A percentile compares a stretch with the other conserved stretches of the same genome.
phyloP scores from a whole-genome alignment of 768 basidiomycete species.

The Lactarius sp. region DNA sequence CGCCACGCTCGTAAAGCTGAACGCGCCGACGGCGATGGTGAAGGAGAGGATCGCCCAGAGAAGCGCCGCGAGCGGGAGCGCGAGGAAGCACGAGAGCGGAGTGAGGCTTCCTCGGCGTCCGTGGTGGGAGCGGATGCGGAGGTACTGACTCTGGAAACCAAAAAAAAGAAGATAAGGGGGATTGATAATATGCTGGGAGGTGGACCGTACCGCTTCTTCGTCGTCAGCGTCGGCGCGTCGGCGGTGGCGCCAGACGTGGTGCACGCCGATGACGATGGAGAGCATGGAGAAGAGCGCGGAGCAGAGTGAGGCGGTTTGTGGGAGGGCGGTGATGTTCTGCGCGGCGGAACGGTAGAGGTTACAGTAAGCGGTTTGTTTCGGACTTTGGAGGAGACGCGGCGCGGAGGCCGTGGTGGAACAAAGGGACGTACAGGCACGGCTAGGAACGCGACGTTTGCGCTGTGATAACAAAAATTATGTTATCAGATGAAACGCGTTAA shows the following conservation, averaged over 20 bases:
- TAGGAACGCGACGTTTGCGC: constrained; percentile 11
- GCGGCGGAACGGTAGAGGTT: too few species aligned
- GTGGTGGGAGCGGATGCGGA: neutral
- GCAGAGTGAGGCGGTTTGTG: constrained; percentile 17
- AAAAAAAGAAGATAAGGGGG: neutral
- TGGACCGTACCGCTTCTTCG: constrained; percentile 4
- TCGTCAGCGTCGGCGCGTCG: constrained; percentile 22
- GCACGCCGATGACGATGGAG: constrained; percentile 26
- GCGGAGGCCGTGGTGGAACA: neutral
- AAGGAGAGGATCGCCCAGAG: constrained; percentile 15
- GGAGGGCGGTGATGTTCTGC: constrained; percentile 4
- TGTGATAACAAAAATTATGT: neutral
- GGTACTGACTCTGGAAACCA: constrained; percentile 1
- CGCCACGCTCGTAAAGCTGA: neutral
- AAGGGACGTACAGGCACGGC: neutral
- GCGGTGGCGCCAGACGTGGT: constrained; percentile 29
- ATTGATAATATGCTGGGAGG: neutral
- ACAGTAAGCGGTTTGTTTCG: too few species aligned
- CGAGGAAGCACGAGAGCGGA: constrained; percentile 3
- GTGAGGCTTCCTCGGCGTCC: neutral
- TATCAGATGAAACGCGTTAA: too few species aligned
- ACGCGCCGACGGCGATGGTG: neutral
- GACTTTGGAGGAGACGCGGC: too few species aligned
- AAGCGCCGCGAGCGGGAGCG: constrained; percentile 13
- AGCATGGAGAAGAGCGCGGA: constrained; percentile 26